phyloP scores from a whole-genome alignment of 306 rosid genomes.

The Quercus gilva region DNA sequence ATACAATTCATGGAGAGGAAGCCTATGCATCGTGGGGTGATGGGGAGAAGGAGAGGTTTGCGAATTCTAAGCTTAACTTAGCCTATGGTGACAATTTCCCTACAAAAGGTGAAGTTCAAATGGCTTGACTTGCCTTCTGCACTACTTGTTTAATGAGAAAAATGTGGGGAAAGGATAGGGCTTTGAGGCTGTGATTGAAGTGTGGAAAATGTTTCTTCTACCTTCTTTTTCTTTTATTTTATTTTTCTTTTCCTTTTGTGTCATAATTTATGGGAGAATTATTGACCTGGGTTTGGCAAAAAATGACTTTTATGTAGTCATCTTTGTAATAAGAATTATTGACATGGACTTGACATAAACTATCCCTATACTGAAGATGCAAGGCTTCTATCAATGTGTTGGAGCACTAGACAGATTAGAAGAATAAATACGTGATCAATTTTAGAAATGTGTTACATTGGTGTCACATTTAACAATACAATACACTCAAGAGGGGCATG shows the following conservation, averaged over 20 bases:
- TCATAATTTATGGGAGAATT: neutral
- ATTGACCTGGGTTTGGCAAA: neutral
- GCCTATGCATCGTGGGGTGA: slow-evolving; percentile 52
- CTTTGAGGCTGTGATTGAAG: no score
- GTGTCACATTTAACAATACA: no score
- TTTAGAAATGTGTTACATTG: no score
- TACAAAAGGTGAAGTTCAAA: neutral
- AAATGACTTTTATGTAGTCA: neutral
- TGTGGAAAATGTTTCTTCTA: no score
- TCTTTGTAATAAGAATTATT: neutral
- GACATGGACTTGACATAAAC: no score
- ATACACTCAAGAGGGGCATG: no score
- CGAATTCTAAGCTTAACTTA: slow-evolving; percentile 18
- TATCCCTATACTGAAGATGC: no score
- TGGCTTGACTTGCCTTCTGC: neutral
- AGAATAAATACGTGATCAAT: no score
- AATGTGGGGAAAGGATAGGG: neutral
- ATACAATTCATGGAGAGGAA: slow-evolving; percentile 36
- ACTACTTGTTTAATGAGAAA: neutral
- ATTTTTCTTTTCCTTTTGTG: no score
- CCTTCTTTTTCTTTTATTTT: no score
- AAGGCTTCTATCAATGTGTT: no score
- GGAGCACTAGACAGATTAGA: no score
- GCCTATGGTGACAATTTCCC: neutral
- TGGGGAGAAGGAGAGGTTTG: slow-evolving; percentile 40